Evolutionary conservation across 2,329 filamentous ascomycete species (phyloP), one percentile per base, ranked within the genome.

Genomic region (Sporothrix brunneoviolacea): DNA sequence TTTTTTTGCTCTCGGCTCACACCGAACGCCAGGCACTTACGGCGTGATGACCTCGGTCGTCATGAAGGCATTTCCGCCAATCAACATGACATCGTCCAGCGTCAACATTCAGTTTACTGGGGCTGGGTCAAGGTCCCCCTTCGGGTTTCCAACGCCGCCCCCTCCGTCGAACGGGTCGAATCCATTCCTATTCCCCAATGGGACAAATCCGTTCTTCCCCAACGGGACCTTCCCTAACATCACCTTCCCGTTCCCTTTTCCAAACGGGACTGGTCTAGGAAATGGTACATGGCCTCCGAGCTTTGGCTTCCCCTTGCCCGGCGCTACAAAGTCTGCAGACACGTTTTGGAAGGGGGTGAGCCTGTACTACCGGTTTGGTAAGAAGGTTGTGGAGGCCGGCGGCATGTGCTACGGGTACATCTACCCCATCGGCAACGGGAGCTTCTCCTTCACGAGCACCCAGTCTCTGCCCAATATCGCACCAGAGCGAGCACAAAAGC

Each of bases 401-500:
- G 62, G 61, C 37, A 52, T 56, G 41, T 56, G 52, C 54, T 62
- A 53, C 48, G 56, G 52, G 49, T 63, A 59, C 53, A 59, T 63
- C 54, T 58, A 59, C 44, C 58, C 58, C 8, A 54, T 54, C 6
- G 59, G 56, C 40, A 60, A 59, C 56, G 48, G 44, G 40, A 57
- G 50, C 53, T 62, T 60, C 51, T 50, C 49, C 36, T 62, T 60
- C 51, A 57, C 53, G 21, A 53, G 53, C 24, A 52, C 44, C 51
- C 59, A 36, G 44, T 58, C 39, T 54, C 61, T 46, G 57, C 61
- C 60, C 9, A 56, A 62, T 43, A 64, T 65, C 54, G 59, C 43
- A 55, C 59, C 18, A 55, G 9, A 64, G 15, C 58, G 62, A 5
- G 60, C 60, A 8, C 55, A 64, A 2, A 32, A 59, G 5, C 51